These are phyloP conservation scores for Wickerhamiella kazuoi DNA, from an alignment of 805 yeast genomes.

Conservation along the genomic window DNA sequence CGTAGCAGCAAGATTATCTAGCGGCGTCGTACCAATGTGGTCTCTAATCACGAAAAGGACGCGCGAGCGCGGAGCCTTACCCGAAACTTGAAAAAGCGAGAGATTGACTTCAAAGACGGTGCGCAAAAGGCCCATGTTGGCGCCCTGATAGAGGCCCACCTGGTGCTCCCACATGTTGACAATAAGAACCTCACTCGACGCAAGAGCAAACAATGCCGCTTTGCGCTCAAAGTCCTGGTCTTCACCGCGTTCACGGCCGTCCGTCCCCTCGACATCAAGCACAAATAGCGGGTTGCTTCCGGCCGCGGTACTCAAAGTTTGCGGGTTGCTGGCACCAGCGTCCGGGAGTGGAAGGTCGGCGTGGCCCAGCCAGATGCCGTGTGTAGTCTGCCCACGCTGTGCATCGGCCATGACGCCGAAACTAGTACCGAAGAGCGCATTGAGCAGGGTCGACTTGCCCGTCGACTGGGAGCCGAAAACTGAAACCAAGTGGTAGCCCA, in stretches of 20 bases:
- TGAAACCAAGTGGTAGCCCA: constrained; percentile 74
- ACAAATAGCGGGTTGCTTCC: constrained; percentile 25
- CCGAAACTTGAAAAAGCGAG: constrained; percentile 54
- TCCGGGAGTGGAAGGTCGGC: no score
- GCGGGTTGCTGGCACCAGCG: not conserved
- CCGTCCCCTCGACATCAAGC: constrained; percentile 97
- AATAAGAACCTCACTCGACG: constrained; percentile 79
- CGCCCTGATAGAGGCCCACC: constrained; percentile 93
- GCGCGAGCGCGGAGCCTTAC: constrained; percentile 26
- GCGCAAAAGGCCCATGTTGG: constrained; percentile 85
- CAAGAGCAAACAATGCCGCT: constrained; percentile 83
- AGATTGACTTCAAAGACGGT: constrained; percentile 94
- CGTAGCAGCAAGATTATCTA: constrained; percentile 50
- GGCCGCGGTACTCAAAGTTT: not conserved
- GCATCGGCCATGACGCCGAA: constrained; percentile 89
- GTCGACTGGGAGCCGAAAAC: constrained; percentile 96
- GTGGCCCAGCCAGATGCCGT: constrained; percentile 63
- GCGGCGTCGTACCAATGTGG: constrained; percentile 73
- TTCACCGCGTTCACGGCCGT: constrained; percentile 94
- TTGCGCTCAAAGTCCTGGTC: constrained; percentile 97
- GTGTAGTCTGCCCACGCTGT: constrained; percentile 76
- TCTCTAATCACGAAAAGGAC: constrained; percentile 78
- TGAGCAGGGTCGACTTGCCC: constrained; percentile 85
- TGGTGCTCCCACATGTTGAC: constrained; percentile 96
- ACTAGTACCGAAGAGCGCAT: constrained; percentile 64